phyloP scores from a whole-genome alignment of 306 rosid genomes.

The Ceratonia siliqua region DNA sequence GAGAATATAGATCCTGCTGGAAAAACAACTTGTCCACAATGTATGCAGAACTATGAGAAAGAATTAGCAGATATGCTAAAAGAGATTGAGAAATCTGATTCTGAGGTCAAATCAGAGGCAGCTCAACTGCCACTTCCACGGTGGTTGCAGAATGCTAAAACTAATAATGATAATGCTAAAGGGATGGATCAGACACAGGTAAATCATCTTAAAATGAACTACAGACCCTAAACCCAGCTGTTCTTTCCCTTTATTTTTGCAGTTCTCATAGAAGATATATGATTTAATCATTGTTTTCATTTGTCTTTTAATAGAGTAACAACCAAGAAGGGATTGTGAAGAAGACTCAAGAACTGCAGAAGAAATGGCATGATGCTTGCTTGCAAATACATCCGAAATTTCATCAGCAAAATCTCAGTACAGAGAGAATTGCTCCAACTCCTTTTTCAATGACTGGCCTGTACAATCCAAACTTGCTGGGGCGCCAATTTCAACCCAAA shows the following conservation, averaged over 20 bases:
- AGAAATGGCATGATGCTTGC: constrained; percentile 84
- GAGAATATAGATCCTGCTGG: constrained; percentile 62
- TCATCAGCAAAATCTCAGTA: constrained; percentile 57
- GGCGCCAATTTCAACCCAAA: constrained; percentile 66
- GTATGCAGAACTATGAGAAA: constrained; percentile 55
- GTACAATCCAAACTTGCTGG: constrained; percentile 54
- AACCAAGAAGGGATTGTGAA: constrained; percentile 52
- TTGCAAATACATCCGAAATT: constrained; percentile 74
- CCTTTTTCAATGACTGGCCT: constrained; percentile 62
- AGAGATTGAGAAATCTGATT: constrained; percentile 64
- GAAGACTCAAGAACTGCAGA: constrained; percentile 68
- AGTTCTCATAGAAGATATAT: not conserved
- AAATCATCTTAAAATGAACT: constrained; percentile 23
- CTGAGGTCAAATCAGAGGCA: constrained; percentile 54
- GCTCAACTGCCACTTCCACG: constrained; percentile 63
- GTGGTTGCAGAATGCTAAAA: constrained; percentile 86
- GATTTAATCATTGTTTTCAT: constrained; percentile 17
- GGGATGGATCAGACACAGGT: constrained; percentile 60
- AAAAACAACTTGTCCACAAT: constrained; percentile 60
- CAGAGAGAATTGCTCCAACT: constrained; percentile 56
- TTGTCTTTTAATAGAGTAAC: constrained; percentile 44
- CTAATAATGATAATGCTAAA: constrained; percentile 47
- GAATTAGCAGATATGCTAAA: constrained; percentile 59
- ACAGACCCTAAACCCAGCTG: not conserved
- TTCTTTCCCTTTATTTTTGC: not conserved